Base-by-base conservation (phyloP, 306 rosid species). In the Prunus davidiana region DNA sequence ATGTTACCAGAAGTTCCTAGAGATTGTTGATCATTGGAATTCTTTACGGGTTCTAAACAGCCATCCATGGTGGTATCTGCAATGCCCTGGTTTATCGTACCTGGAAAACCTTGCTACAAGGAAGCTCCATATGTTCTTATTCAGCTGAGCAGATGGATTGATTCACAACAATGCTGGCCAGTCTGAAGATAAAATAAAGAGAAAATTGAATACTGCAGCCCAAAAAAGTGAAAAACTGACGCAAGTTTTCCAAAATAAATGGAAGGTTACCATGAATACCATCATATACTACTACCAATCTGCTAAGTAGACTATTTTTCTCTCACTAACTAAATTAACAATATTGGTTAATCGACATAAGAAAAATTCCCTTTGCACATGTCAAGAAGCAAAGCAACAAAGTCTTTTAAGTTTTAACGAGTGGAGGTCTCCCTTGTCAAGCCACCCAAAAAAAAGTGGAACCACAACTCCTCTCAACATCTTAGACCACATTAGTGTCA, bases 21-120 rank as follows among this genome's bases (percentile, higher is more conserved):
- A 73, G 91, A 76, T 46, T 50, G 76, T 64, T 64, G 82, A 62
- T 76, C 82, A 47, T 77, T 80, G 7, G 51, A 57, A 76, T 67
- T 80, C 82, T 75, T 68, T 84, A 77, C 72, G 51, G 75, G 70
- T 64, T 81, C 72, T 69, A 67, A 50, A 30, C 22, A 75, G 49
- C 72, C 80, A 76, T 85, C 92, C 88, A 93, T 90, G 82, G 71
- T 67, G 50, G 69, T 27, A 56, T 69, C 70, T 80, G 73, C 81
- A 73, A 62, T 65, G 12, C 38, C 80, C 73, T 58, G 24, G 70
- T 78, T 77, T 81, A 61, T 52, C 47, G 57, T 52, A 76, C 77
- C 56, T 76, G 65, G 65, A 76, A 71, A 75, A 74, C 57, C 54
- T 46, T 78, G 79, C 56, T 68, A 52, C 61, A 63, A 41, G 77